Conservation (phyloP, 805 yeast genomes). For the Schwanniomyces yamadae region DNA sequence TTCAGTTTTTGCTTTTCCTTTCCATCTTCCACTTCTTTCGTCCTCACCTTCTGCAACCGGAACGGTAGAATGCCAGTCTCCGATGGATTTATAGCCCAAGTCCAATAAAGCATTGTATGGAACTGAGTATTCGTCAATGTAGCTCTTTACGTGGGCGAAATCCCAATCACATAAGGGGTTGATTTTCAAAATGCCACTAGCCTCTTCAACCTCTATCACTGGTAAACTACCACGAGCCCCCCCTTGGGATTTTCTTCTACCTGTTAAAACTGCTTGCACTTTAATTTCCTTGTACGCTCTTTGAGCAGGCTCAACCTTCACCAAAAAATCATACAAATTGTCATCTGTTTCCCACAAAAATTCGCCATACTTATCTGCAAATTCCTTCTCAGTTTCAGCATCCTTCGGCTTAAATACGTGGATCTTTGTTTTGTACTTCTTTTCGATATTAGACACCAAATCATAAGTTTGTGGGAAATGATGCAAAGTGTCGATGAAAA, state of each 20-base stretch:
- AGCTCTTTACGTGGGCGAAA: slow-evolving; percentile 66
- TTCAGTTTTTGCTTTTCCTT: slow-evolving; percentile 87
- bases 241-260: slow-evolving; percentile 88
- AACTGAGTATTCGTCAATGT: slow-evolving; percentile 67
- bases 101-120: slow-evolving; percentile 86
- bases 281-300: slow-evolving; percentile 73
- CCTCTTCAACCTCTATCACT: slow-evolving; percentile 71
- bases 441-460: slow-evolving; percentile 58
- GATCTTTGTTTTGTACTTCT: slow-evolving; percentile 54
- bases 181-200: slow-evolving; percentile 73
- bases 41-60: slow-evolving; percentile 92
- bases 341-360: slow-evolving; percentile 84
- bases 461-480: slow-evolving; percentile 94
- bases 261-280: slow-evolving; percentile 87
- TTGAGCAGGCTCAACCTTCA: slow-evolving; percentile 89
- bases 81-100: slow-evolving; percentile 85
- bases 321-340: slow-evolving; percentile 75
- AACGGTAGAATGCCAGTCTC: slow-evolving; percentile 91
- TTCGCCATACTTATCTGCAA: slow-evolving; percentile 67
- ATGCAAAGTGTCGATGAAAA: slow-evolving; percentile 86
- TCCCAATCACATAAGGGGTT: slow-evolving; percentile 87
- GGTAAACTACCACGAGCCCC: slow-evolving; percentile 72
- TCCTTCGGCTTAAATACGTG: slow-evolving; percentile 69
- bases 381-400: slow-evolving; percentile 57
- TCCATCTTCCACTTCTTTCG: slow-evolving; percentile 97